Evolutionary conservation across 208 protist species (phyloP), one percentile per base, ranked within the genome.

Genomic region (Trichomonas tenax): DNA sequence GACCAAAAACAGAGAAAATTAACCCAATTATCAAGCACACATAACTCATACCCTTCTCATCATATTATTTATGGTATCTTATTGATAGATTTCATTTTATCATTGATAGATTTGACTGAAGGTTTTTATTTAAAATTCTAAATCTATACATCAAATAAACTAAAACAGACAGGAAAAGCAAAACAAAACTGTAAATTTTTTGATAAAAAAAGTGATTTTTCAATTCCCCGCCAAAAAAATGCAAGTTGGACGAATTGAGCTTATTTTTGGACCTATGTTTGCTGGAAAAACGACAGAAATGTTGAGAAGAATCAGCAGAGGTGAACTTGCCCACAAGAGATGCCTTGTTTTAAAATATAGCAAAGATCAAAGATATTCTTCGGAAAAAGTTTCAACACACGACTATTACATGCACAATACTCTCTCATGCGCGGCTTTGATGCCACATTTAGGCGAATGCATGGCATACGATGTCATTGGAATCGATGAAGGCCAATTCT

Each of bases 241-340:
- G 23, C 4, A 21, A n/a, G 36, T 41, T 14, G 46, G 41, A n/a
- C 6, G 90, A 44, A 98, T 99, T 82, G 97, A 99, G 96, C 97
- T 99, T n/a, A 98, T 99, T 96, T 98, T 98, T 44, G 98, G 98
- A 45, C 98, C 98, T 40, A 99, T 99, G 98, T 99, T 99, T 96
- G 98, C 98, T 38, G 98, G 98, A 72, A 96, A 99, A 97, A 98
- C 98, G 0, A 98, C 98, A 0, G 98, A 98, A 96, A 97, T 99
- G n/a, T 98, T 99, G 97, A 97, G 98, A 89, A 98, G 98, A 48
- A 97, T 99, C 2, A 97, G 97, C 44, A 97, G 98, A 26, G 97
- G 98, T 96, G 97, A 98, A 40, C 96, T 98, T 96, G 98, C 98
- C 0, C 96, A 97, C 3, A 97, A 97, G 81, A 97, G 97, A 48